These are phyloP conservation scores for Apiospora hydei DNA, from an alignment of 2,329 filamentous ascomycete species.

Conservation along the genomic window DNA sequence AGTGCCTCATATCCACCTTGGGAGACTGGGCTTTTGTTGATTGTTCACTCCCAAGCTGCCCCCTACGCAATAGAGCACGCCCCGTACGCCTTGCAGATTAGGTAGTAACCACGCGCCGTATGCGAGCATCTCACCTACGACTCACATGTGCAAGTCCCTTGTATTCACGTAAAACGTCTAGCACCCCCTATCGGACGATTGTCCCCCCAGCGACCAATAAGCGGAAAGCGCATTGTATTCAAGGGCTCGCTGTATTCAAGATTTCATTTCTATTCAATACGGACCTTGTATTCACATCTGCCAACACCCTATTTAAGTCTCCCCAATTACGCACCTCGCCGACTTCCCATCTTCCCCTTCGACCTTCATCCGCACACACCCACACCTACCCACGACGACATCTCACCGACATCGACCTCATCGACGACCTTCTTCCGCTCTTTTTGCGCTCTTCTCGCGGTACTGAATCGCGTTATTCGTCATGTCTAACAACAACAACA, in stretches of 20 bases:
- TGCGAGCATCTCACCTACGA: not conserved
- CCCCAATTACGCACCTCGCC: not conserved
- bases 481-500: not conserved
- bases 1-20: not conserved
- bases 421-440: not conserved
- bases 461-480: not conserved
- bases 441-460: not conserved
- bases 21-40: not conserved
- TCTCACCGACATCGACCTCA: no score
- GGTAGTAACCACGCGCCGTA: not conserved
- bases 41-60: not conserved
- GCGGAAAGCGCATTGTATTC: not conserved
- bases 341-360: not conserved
- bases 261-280: not conserved
- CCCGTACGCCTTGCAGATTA: not conserved
- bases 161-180: not conserved
- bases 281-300: not conserved
- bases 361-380: not conserved
- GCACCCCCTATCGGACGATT: not conserved
- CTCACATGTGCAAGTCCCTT: not conserved
- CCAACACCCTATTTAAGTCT: not conserved
- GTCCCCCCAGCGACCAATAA: not conserved
- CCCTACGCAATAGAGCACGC: not conserved
- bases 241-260: not conserved
- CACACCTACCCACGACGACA: not conserved